Percentiles rank a stretch among this genome's conserved stretches.
phyloP scores from a whole-genome alignment of 139 green algal species.

The Picochlorum sp. region DNA sequence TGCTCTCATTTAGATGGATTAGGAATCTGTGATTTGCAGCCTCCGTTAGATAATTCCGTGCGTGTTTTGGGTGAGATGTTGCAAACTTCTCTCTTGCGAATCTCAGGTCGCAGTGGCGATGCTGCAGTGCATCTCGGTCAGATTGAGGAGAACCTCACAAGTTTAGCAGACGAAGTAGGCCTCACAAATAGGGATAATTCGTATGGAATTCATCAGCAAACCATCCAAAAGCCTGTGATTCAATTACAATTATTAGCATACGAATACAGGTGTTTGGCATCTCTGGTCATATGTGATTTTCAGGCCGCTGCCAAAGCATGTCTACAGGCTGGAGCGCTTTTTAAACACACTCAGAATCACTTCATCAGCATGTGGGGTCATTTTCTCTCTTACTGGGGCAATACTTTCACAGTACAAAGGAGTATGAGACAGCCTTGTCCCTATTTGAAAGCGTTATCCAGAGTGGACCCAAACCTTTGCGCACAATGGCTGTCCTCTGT shows the following conservation, averaged over 20 bases:
- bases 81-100: slow-evolving; percentile 18
- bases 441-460: slow-evolving; percentile 12
- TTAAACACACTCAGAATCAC: slow-evolving; percentile 16
- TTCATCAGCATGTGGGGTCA: slow-evolving; percentile 9
- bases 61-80: slow-evolving; percentile 6
- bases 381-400: slow-evolving; percentile 20
- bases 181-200: too few relatives aligned
- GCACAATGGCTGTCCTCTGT: slow-evolving; percentile 7
- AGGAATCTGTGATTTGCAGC: neutral
- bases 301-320: neutral
- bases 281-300: slow-evolving; percentile 8
- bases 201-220: neutral
- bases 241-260: neutral
- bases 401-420: slow-evolving; percentile 16
- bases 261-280: slow-evolving; percentile 15
- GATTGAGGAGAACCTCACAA: neutral
- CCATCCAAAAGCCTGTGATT: neutral
- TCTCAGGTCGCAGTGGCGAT: neutral
- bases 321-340: neutral
- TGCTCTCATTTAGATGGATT: neutral
- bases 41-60: neutral
- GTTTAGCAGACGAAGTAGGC: too few relatives aligned
- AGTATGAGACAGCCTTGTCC: slow-evolving; percentile 4
- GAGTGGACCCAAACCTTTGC: slow-evolving; percentile 3
- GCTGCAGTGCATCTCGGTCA: slow-evolving; percentile 11